Evolutionary conservation across 805 yeast species (phyloP).

Genomic region (Pachysolen tannophilus): DNA sequence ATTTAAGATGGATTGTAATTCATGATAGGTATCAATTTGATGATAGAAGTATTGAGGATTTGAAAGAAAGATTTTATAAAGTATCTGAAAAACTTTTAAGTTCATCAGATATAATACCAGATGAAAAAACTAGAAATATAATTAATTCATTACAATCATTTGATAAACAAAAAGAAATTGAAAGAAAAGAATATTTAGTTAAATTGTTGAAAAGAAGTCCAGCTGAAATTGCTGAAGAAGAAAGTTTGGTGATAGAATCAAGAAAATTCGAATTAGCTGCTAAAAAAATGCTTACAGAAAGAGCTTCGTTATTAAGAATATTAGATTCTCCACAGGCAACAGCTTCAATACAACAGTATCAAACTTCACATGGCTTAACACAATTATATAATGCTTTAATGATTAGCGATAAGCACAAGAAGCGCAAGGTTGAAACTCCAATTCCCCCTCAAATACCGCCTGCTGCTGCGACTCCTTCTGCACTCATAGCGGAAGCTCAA

Average conservation of each 20-base stretch:
- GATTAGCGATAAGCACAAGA: slow-evolving; percentile 55
- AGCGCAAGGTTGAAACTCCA: slow-evolving; percentile 43
- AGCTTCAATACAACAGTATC: slow-evolving; percentile 65
- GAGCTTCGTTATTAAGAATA: slow-evolving; percentile 68
- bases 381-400: slow-evolving; percentile 77
- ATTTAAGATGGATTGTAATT: slow-evolving; percentile 64
- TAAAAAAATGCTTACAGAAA: slow-evolving; percentile 75
- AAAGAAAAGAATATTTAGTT: slow-evolving; percentile 74
- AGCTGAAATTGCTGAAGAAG: slow-evolving; percentile 97
- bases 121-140: slow-evolving; percentile 32
- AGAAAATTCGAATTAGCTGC: slow-evolving; percentile 88
- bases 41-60: slow-evolving; percentile 59
- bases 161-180: slow-evolving; percentile 63
- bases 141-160: slow-evolving; percentile 56
- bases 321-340: slow-evolving; percentile 84
- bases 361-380: slow-evolving; percentile 82
- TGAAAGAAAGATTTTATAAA: slow-evolving; percentile 73
- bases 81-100: slow-evolving; percentile 51
- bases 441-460: slow-evolving; percentile 51
- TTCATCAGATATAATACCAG: slow-evolving; percentile 31
- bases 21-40: slow-evolving; percentile 47
- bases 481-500: slow-evolving; percentile 37
- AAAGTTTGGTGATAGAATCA: slow-evolving; percentile 86
- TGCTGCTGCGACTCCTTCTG: slow-evolving; percentile 44
- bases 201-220: slow-evolving; percentile 78